A percentile compares a stretch with the other conserved stretches of the same genome.
These are phyloP conservation scores for Corylus americana DNA, from an alignment of 306 rosid genomes.

Conservation along the genomic window DNA sequence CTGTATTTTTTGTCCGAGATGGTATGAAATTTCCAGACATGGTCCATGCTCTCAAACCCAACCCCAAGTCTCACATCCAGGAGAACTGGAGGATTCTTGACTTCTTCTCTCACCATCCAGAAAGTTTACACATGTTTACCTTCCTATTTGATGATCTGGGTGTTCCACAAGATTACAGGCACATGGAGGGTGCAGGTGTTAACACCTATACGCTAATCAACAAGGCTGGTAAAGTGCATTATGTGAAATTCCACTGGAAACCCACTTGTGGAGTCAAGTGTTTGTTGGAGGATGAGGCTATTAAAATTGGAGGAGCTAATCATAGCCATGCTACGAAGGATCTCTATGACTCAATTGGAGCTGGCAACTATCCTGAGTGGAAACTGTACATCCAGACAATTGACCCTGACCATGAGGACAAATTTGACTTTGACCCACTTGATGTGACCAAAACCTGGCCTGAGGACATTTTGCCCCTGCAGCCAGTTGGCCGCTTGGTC, in stretches of 20 bases:
- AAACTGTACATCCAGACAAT: constrained; percentile 83
- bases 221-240: constrained; percentile 74
- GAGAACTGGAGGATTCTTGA: constrained; percentile 91
- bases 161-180: constrained; percentile 89
- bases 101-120: constrained; percentile 92
- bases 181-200: constrained; percentile 94
- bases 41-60: constrained; percentile 93
- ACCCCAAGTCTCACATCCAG: constrained; percentile 92
- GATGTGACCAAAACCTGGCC: constrained; percentile 98
- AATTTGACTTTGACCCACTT: constrained; percentile 89
- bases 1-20: constrained; percentile 80
- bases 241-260: constrained; percentile 91
- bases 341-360: constrained; percentile 87
- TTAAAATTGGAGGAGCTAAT: constrained; percentile 84
- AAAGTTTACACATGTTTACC: constrained; percentile 84
- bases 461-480: constrained; percentile 90
- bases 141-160: constrained; percentile 86
- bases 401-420: constrained; percentile 89
- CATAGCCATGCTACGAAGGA: constrained; percentile 98
- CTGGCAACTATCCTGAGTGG: constrained; percentile 99
- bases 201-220: constrained; percentile 77
- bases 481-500: constrained; percentile 95
- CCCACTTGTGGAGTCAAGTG: constrained; percentile 79
- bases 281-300: constrained; percentile 83
- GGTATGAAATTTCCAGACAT: constrained; percentile 93